Conservation (phyloP, 2,329 filamentous ascomycete species). For the Ceratocystis alfenasii region DNA sequence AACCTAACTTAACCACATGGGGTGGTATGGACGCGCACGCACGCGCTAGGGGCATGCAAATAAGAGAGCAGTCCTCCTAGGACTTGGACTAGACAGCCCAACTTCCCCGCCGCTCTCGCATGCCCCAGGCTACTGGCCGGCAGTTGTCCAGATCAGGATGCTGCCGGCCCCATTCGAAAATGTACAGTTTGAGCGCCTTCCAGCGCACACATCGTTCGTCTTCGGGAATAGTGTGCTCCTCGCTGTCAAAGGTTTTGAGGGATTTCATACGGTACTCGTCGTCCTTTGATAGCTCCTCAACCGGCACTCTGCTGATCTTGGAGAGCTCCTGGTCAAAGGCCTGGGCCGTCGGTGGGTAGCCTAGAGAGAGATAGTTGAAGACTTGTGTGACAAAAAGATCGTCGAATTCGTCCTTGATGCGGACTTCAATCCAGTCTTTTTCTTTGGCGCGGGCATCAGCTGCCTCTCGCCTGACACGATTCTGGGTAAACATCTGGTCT, state of each 20-base stretch:
- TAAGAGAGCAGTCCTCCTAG: not conserved
- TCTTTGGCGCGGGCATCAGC: constrained; percentile 28
- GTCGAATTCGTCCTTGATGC: constrained; percentile 56
- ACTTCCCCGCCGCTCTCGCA: constrained; percentile 54
- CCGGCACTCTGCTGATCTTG: constrained; percentile 60
- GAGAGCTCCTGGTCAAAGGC: constrained; percentile 75
- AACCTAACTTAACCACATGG: too few species aligned
- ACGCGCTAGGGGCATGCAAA: not conserved
- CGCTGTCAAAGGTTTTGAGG: constrained; percentile 57
- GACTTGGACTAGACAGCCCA: constrained; percentile 49
- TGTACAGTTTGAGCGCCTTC: constrained; percentile 72
- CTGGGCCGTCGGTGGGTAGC: constrained; percentile 75
- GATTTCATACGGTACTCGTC: constrained; percentile 51
- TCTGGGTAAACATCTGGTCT: constrained; percentile 8
- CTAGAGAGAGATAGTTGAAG: constrained; percentile 90
- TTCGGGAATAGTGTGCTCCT: constrained; percentile 25
- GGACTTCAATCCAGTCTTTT: constrained; percentile 39
- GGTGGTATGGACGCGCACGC: too few species aligned
- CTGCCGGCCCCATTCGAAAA: constrained; percentile 80
- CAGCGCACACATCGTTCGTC: constrained; percentile 54
- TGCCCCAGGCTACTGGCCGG: constrained; percentile 54
- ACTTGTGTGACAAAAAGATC: constrained; percentile 87
- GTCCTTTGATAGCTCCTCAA: constrained; percentile 58
- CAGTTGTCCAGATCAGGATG: constrained; percentile 57
- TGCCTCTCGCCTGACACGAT: constrained; percentile 12